Conservation (phyloP, 2,329 filamentous ascomycete species). For the Gliomastix tumulicola region DNA sequence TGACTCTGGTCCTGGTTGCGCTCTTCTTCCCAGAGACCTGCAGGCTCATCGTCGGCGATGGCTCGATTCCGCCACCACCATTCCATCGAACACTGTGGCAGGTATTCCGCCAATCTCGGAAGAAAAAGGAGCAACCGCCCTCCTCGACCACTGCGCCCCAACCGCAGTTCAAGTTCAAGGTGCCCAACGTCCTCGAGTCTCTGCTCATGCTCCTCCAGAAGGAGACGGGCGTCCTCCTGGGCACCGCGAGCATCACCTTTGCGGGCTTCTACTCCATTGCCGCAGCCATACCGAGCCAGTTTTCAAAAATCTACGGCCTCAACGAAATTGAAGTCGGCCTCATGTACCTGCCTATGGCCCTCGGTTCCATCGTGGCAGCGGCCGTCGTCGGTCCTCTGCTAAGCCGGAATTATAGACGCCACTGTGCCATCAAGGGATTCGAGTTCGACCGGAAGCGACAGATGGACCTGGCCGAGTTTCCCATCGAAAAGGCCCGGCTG, state of each 20-base stretch:
- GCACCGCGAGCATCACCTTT: constrained; percentile 26
- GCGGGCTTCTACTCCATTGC: constrained; percentile 42
- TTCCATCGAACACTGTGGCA: constrained; percentile 27
- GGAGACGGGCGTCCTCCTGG: constrained; percentile 35
- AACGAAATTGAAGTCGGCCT: constrained; percentile 47
- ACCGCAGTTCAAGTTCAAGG: constrained; percentile 22
- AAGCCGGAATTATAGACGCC: constrained; percentile 61
- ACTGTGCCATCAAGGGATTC: constrained; percentile 42
- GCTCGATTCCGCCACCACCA: constrained; percentile 33
- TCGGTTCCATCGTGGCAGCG: constrained; percentile 39
- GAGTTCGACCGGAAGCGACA: constrained; percentile 38
- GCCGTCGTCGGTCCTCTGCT: constrained; percentile 45
- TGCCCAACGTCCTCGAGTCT: constrained; percentile 32
- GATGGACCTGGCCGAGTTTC: constrained; percentile 23
- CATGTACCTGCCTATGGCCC: constrained; percentile 44
- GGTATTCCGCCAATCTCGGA: constrained; percentile 10
- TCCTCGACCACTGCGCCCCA: constrained; percentile 21
- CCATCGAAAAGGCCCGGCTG: constrained; percentile 43
- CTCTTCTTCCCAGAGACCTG: constrained; percentile 46
- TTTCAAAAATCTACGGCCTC: constrained; percentile 49
- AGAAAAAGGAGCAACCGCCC: constrained; percentile 18
- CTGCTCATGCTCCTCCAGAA: constrained; percentile 31
- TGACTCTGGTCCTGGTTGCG: constrained; percentile 32
- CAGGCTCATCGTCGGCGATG: constrained; percentile 42
- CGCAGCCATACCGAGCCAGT: constrained; percentile 33